Conservation (phyloP, 257 asterid species). For the Solanum sejunctum region DNA sequence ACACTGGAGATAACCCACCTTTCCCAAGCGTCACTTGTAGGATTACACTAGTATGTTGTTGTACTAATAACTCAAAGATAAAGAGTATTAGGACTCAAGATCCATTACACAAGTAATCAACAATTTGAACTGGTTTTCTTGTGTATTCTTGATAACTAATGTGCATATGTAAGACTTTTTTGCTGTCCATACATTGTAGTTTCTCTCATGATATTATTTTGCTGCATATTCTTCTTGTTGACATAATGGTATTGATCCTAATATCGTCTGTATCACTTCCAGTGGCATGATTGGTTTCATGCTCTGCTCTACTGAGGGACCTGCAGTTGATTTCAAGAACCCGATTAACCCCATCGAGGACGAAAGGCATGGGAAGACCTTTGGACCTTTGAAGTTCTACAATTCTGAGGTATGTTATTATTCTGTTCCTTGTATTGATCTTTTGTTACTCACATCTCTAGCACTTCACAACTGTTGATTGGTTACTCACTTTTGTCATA, state of each 20-base stretch:
- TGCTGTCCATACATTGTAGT: background rate
- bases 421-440: background rate
- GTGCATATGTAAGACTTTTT: background rate
- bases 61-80: background rate
- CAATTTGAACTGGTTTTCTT: background rate
- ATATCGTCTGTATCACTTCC: background rate
- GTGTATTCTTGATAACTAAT: background rate
- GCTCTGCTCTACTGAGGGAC: conserved; percentile 83
- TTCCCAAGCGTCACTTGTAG: background rate
- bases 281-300: conserved; percentile 89
- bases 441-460: background rate
- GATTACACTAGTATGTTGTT: background rate
- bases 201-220: background rate
- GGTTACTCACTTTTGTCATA: background rate
- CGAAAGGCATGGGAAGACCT: conserved; percentile 17
- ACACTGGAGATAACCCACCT: background rate
- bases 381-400: conserved; percentile 55
- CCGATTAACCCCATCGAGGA: conserved; percentile 60
- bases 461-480: background rate
- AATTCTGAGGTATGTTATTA: conserved; percentile 53
- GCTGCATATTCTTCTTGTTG: background rate
- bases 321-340: conserved; percentile 58
- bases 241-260: background rate
- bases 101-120: background rate
- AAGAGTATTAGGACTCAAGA: background rate